phyloP scores from a whole-genome alignment of 306 rosid genomes.

The Gillenia trifoliata region DNA sequence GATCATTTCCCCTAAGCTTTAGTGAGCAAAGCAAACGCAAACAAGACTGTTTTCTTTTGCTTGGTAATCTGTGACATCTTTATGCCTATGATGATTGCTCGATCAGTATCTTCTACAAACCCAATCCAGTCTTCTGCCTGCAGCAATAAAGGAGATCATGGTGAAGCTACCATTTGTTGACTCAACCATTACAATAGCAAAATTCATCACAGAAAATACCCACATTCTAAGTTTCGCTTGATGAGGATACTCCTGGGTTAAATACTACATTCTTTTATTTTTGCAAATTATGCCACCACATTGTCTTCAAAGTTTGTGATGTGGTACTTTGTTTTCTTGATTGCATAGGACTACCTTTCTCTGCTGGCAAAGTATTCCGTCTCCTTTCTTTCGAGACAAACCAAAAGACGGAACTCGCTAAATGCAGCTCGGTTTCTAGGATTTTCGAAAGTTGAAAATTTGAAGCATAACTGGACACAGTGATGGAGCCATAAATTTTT shows the following conservation, averaged over 20 bases:
- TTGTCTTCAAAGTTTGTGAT: slow-evolving; percentile 8
- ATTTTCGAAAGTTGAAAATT: slow-evolving; percentile 57
- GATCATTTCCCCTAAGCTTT: slow-evolving; percentile 48
- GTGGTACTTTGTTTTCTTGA: slow-evolving; percentile 20
- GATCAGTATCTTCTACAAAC: slow-evolving; percentile 63
- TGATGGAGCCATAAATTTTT: slow-evolving; percentile 68
- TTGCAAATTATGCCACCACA: not conserved
- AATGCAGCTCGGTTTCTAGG: slow-evolving; percentile 55
- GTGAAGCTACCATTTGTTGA: slow-evolving; percentile 71
- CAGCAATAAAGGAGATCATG: slow-evolving; percentile 66
- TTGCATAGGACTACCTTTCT: slow-evolving; percentile 53
- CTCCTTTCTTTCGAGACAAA: slow-evolving; percentile 50
- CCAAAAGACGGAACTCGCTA: slow-evolving; percentile 46
- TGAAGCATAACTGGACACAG: slow-evolving; percentile 86
- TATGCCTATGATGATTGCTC: slow-evolving; percentile 63
- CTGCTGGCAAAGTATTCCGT: slow-evolving; percentile 50
- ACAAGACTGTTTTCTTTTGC: slow-evolving; percentile 55
- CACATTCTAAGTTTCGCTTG: slow-evolving; percentile 27
- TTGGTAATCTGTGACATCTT: slow-evolving; percentile 69
- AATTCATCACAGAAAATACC: slow-evolving; percentile 51
- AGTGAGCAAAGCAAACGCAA: slow-evolving; percentile 69
- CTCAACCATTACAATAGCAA: slow-evolving; percentile 63
- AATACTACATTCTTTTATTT: not conserved
- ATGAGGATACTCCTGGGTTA: no score
- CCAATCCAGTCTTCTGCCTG: slow-evolving; percentile 55